Percentiles rank a stretch among this genome's conserved stretches.
Conservation (phyloP, 2,329 filamentous ascomycete species). For the Bipolaris gigantea region DNA sequence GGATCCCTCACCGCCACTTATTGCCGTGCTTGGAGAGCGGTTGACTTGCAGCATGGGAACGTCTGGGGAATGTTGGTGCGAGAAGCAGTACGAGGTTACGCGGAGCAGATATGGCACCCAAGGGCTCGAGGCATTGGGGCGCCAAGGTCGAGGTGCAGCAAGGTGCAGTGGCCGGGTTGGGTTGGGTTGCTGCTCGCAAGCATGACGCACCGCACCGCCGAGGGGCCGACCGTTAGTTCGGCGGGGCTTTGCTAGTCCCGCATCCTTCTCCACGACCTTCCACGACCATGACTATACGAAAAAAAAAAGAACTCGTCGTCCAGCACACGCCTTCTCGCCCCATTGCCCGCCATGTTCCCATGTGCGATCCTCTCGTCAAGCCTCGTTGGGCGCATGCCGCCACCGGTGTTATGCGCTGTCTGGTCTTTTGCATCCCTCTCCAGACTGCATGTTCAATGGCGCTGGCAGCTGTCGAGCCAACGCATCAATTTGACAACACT, state of each 20-base stretch:
- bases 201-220: constrained; percentile 35
- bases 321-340: constrained; percentile 18
- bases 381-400: constrained; percentile 20
- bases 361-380: constrained; percentile 17
- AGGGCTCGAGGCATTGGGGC: constrained; percentile 23
- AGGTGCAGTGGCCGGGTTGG: constrained; percentile 16
- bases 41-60: constrained; percentile 23
- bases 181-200: constrained; percentile 20
- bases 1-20: constrained; percentile 29
- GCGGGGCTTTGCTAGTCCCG: constrained; percentile 32
- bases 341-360: constrained; percentile 17
- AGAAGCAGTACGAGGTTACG: constrained; percentile 29
- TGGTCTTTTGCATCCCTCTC: constrained; percentile 41
- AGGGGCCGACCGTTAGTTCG: constrained; percentile 24
- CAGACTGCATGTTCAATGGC: constrained; percentile 45
- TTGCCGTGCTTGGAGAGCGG: constrained; percentile 6
- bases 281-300: constrained; percentile 16
- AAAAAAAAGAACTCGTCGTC: not conserved
- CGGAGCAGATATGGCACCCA: constrained; percentile 18
- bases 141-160: constrained; percentile 27
- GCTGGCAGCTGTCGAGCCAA: constrained; percentile 47
- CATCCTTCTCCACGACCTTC: constrained; percentile 31
- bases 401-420: constrained; percentile 34
- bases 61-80: constrained; percentile 20
- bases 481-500: constrained; percentile 49